phyloP scores from a whole-genome alignment of 169 alveolate genomes.

The Plasmodium malariae region DNA sequence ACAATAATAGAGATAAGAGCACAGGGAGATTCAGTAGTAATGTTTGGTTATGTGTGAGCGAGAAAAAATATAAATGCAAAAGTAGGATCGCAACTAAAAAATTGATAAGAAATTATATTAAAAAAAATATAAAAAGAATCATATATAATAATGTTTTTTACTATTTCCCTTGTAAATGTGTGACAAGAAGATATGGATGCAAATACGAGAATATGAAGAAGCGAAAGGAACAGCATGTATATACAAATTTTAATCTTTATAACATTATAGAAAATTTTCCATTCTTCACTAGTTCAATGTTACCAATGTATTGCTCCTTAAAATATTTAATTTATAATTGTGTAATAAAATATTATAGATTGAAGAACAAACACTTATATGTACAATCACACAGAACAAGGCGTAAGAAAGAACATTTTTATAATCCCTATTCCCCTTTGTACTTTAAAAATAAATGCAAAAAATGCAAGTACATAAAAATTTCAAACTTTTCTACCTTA shows the following conservation, averaged over 20 bases:
- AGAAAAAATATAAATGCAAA: not conserved
- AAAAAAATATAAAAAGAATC: slow-evolving; percentile 39
- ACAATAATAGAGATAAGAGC: no score
- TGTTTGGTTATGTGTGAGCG: no score
- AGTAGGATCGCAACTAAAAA: not conserved
- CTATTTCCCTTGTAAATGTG: slow-evolving; percentile 52
- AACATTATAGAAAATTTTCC: slow-evolving; percentile 68
- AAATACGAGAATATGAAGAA: not conserved
- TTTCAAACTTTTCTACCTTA: slow-evolving; percentile 17
- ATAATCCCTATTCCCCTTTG: slow-evolving; percentile 39
- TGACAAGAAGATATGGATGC: slow-evolving; percentile 6
- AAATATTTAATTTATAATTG: slow-evolving; percentile 63
- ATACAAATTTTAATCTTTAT: slow-evolving; percentile 43
- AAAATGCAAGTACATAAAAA: slow-evolving; percentile 68
- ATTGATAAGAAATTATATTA: slow-evolving; percentile 20
- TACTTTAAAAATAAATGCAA: slow-evolving; percentile 64
- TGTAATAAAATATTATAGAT: slow-evolving; percentile 40
- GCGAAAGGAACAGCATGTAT: slow-evolving; percentile 1
- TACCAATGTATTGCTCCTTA: slow-evolving; percentile 65
- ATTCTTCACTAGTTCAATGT: slow-evolving; percentile 31
- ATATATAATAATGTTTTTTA: slow-evolving; percentile 50
- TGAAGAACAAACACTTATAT: slow-evolving; percentile 55
- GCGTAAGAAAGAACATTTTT: slow-evolving; percentile 24
- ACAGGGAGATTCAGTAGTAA: no score
- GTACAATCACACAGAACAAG: not conserved